Evolutionary conservation across 257 asterid genomes (phyloP).

Genomic region (Nicotiana benthamiana): DNA sequence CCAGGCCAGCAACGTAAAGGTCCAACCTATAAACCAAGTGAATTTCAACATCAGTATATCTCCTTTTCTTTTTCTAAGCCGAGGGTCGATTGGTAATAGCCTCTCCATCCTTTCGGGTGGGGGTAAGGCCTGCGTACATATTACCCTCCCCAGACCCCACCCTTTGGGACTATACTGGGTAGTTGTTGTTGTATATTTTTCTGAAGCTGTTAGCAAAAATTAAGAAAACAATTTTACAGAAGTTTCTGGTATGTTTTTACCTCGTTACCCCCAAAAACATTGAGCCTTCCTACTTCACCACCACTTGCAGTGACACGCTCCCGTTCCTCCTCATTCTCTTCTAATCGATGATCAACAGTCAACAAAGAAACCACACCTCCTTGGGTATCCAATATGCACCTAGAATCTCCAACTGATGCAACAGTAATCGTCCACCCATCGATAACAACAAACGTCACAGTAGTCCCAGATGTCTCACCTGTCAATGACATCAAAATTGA

Average conservation of each 20-base stretch:
- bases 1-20: slow-evolving; percentile 99
- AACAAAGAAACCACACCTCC: slow-evolving; percentile 84
- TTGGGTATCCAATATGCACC: slow-evolving; percentile 88
- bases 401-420: slow-evolving; percentile 98
- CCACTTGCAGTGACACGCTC: slow-evolving; percentile 98
- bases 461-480: slow-evolving; percentile 98
- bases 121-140: too few species aligned
- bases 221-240: background rate
- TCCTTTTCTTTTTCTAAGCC: too few species aligned
- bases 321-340: slow-evolving; percentile 90
- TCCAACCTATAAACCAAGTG: slow-evolving; percentile 57
- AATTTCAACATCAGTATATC: background rate
- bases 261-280: slow-evolving; percentile 87
- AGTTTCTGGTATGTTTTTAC: slow-evolving; percentile 19
- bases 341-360: slow-evolving; percentile 92
- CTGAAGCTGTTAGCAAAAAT: background rate
- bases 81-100: too few species aligned
- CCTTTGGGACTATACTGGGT: too few species aligned
- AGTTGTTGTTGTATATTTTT: too few species aligned
- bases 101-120: too few species aligned
- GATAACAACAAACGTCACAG: slow-evolving; percentile 88
- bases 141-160: too few species aligned
- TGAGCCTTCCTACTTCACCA: slow-evolving; percentile 93
- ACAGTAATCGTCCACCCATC: slow-evolving; percentile 98
- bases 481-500: slow-evolving; percentile 17